Conservation (phyloP, 768 basidiomycete genomes). For the Calocybe gangraenosa region DNA sequence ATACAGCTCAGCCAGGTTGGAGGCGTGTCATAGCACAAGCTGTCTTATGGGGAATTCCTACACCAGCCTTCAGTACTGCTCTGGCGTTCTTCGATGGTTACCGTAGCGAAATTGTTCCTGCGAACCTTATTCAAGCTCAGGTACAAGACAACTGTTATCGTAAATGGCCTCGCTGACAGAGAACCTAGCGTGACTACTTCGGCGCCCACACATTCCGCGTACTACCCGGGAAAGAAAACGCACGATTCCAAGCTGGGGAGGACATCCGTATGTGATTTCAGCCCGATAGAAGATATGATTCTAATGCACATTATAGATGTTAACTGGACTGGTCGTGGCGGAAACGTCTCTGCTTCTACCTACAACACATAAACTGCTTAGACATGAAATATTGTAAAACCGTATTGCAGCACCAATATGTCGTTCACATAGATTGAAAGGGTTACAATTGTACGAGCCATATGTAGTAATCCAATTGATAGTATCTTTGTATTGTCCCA, state of each 20-base stretch:
- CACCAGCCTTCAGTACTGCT: constrained; percentile 97
- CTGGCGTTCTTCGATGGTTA: constrained; percentile 99
- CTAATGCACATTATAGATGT: constrained; percentile 52
- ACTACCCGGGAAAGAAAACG: constrained; percentile 87
- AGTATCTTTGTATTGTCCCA: not conserved
- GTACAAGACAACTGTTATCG: constrained; percentile 25
- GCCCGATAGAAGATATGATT: constrained; percentile 5
- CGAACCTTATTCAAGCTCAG: constrained; percentile 94
- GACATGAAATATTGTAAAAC: not conserved
- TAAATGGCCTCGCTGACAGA: not conserved
- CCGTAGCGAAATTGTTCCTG: constrained; percentile 90
- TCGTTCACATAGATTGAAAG: constrained; percentile 9
- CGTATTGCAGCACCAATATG: constrained; percentile 3
- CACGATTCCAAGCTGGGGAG: constrained; percentile 69
- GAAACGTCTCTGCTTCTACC: constrained; percentile 85
- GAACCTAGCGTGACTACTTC: constrained; percentile 87
- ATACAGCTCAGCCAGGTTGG: constrained; percentile 97
- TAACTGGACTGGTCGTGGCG: constrained; percentile 99
- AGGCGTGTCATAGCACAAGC: constrained; percentile 95
- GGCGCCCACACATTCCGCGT: constrained; percentile 98
- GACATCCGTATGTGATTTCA: constrained; percentile 76
- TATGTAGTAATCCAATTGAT: constrained; percentile 7
- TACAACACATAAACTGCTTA: constrained; percentile 55
- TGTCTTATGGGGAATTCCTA: constrained; percentile 95
- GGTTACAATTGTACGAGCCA: constrained; percentile 7